Evolutionary conservation across 2,329 filamentous ascomycete genomes (phyloP).

Genomic region (Trichoderma guizhouense): DNA sequence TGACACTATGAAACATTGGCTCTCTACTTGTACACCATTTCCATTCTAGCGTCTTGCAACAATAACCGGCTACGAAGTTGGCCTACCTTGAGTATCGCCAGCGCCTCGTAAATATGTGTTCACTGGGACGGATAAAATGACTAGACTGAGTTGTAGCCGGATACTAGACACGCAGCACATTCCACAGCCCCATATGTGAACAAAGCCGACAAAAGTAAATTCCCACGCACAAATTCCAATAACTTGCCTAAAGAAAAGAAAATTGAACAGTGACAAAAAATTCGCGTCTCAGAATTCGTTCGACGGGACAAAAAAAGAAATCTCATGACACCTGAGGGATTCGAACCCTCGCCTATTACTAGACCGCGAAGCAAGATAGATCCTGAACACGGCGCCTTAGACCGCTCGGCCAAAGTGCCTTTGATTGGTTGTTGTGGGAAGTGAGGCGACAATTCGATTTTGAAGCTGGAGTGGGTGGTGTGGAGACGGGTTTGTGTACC

Average conservation of each 20-base stretch:
- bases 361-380: conserved; percentile 25
- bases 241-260: not conserved
- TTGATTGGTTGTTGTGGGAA: not conserved
- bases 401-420: conserved; percentile 30
- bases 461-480: not conserved
- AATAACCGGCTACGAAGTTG: not conserved
- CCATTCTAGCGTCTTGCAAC: not conserved
- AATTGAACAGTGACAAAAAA: not conserved
- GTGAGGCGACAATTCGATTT: not conserved
- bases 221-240: not conserved
- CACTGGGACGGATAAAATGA: not conserved
- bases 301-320: not conserved
- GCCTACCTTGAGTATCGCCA: not conserved
- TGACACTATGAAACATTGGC: not conserved
- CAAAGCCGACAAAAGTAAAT: not conserved
- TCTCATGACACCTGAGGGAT: conserved; percentile 31
- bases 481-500: not conserved
- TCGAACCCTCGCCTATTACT: conserved; percentile 33
- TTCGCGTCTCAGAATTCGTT: not conserved
- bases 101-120: not conserved
- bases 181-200: not conserved
- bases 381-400: conserved; percentile 26
- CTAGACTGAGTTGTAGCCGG: not conserved
- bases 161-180: not conserved
- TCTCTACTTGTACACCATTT: not conserved